Evolutionary conservation across 768 basidiomycete species (phyloP).

Genomic region (Boletus rubescentipes): DNA sequence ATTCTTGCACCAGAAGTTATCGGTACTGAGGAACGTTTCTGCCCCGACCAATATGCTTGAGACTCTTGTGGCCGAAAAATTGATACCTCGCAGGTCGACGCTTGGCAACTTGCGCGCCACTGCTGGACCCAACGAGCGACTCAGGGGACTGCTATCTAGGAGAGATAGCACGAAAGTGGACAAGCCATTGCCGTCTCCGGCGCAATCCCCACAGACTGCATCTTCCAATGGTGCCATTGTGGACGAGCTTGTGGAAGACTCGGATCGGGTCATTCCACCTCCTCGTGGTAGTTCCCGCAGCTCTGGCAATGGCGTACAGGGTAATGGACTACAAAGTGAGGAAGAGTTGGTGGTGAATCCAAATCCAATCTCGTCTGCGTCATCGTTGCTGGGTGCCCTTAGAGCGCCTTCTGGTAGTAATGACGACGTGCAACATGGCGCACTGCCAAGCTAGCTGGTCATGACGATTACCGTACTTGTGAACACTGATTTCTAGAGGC

Average conservation of each 20-base stretch:
- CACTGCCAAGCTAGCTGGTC: constrained; percentile 11
- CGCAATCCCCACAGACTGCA: constrained; percentile 18
- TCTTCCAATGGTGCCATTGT: constrained; percentile 12
- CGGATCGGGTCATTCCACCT: constrained; percentile 22
- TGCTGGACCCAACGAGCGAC: constrained; percentile 35
- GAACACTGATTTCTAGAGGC: not conserved
- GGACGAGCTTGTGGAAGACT: constrained; percentile 13
- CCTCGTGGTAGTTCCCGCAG: constrained; percentile 22
- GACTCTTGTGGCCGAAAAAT: constrained; percentile 81
- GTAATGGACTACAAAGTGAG: not conserved
- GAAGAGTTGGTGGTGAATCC: constrained; percentile 4
- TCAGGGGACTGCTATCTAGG: constrained; percentile 37
- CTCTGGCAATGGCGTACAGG: constrained; percentile 1
- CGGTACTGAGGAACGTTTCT: constrained; percentile 69
- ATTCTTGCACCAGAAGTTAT: constrained; percentile 74
- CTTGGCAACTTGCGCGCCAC: constrained; percentile 25
- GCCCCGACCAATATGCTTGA: constrained; percentile 78
- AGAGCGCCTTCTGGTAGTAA: constrained; percentile 10
- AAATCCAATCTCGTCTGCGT: constrained; percentile 11
- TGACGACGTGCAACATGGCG: constrained; percentile 1
- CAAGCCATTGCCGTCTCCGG: constrained; percentile 29
- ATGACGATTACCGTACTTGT: constrained; percentile 14
- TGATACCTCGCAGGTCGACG: constrained; percentile 42
- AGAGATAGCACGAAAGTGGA: constrained; percentile 27
- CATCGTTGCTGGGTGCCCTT: not conserved